Conservation (phyloP, 495 filamentous ascomycete genomes). For the Tuber umbilicatum region DNA sequence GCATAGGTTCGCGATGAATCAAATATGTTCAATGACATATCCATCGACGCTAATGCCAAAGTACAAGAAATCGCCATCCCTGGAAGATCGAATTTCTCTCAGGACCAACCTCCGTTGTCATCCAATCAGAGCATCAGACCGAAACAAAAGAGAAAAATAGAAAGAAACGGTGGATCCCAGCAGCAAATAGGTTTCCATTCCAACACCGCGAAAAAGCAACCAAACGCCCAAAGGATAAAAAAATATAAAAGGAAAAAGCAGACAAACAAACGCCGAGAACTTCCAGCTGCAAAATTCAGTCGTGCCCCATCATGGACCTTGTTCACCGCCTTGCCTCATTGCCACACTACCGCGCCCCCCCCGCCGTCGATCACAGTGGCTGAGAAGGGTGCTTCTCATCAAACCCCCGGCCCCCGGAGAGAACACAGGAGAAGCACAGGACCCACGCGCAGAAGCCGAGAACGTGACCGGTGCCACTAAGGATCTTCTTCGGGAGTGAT, state of each 20-base stretch:
- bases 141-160: background rate
- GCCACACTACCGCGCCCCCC: background rate
- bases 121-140: background rate
- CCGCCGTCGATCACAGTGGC: background rate
- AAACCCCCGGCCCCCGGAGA: slow-evolving; percentile 12
- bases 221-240: background rate
- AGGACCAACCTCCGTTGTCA: background rate
- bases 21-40: background rate
- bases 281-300: background rate
- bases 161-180: background rate
- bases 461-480: slow-evolving; percentile 19
- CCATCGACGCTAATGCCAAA: background rate
- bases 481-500: slow-evolving; percentile 30
- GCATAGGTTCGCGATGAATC: background rate
- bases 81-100: background rate
- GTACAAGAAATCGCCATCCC: background rate
- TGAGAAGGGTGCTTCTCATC: background rate
- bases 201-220: slow-evolving; percentile 1
- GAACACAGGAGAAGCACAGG: slow-evolving; percentile 31
- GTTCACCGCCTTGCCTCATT: background rate
- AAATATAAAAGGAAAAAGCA: background rate
- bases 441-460: slow-evolving; percentile 33
- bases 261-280: background rate
- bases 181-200: background rate
- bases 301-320: background rate